Base-by-base conservation (phyloP, 768 basidiomycete species). In the Paxillus ammoniavirescens region DNA sequence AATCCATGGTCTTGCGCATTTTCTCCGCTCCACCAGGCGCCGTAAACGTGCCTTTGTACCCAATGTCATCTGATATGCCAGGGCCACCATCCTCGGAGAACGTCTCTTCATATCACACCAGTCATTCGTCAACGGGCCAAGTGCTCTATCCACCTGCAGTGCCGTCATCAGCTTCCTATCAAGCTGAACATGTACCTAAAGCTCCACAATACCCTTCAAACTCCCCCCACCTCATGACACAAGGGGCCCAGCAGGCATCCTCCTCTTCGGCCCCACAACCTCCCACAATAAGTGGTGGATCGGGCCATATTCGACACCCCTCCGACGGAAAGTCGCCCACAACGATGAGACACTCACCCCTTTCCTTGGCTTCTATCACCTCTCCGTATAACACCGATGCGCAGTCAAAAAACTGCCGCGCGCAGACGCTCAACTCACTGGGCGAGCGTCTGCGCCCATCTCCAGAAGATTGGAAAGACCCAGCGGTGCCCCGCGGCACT, bases 361-460 rank as follows among this genome's bases (percentile, higher is more conserved):
- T 75, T 47, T 72, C 75, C 30, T 61, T 76, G 8, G 65, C 77
- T 21, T 73, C 73, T 35, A 78, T 75, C 58, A 76, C 71, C 13
- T 63, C 71, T 10, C 81, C 65, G 49, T 83, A 61, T 67, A 65
- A 63, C 55, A 46, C 65, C 51, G 67, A 67, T 8, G 13, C 57
- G 44, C 79, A 76, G 78, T 68, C 84, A 87, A 87, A 89, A 87
- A 87, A 89, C 78, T 85, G 52, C 78, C 73, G 64, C 81, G 86
- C 86, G 86, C 86, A 87, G 86, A 85, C 80, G 86, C 78, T 77
- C 77, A 79, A 62, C 64, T 63, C 53, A 65, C 84, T 80, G 86
- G 85, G 86, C 83, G 82, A 73, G 80, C 81, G 84, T 85, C 86
- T 87, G 86, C 86, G 86, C 83, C 79, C 60, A 75, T 71, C 66